Percentiles rank a stretch among this genome's conserved stretches.
Conservation (phyloP, 192 early-diverging fungal species). For the Podila minutissima region DNA sequence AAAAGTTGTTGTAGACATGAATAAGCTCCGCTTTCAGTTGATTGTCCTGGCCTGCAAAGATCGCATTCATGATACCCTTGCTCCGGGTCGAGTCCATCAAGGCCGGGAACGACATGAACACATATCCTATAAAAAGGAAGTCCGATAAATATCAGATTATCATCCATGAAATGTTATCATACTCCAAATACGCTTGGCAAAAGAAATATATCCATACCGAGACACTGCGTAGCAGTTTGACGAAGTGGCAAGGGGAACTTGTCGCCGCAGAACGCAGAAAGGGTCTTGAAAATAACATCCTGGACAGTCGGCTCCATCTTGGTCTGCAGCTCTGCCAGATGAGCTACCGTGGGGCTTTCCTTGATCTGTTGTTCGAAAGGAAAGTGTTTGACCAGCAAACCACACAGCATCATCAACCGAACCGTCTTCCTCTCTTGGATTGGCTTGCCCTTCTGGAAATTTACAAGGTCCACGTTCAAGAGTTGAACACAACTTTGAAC, state of each 20-base stretch:
- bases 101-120: slow-evolving; percentile 77
- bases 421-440: slow-evolving; percentile 58
- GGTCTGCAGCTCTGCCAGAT: slow-evolving; percentile 40
- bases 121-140: slow-evolving; percentile 56
- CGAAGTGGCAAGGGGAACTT: slow-evolving; percentile 53
- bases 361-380: slow-evolving; percentile 67
- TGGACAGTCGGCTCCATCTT: slow-evolving; percentile 17
- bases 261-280: not conserved
- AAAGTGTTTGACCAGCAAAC: slow-evolving; percentile 79
- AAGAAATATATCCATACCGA: slow-evolving; percentile 33
- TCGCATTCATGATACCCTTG: slow-evolving; percentile 71
- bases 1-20: slow-evolving; percentile 17
- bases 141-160: not conserved
- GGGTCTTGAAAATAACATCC: slow-evolving; percentile 17
- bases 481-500: slow-evolving; percentile 29
- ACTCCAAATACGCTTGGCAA: too few species aligned
- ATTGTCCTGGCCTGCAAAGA: slow-evolving; percentile 56
- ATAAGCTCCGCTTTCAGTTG: slow-evolving; percentile 26
- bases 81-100: slow-evolving; percentile 66
- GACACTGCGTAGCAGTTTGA: slow-evolving; percentile 65
- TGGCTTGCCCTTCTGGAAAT: slow-evolving; percentile 60
- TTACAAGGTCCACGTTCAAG: slow-evolving; percentile 51
- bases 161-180: slow-evolving; percentile 6
- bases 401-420: slow-evolving; percentile 77
- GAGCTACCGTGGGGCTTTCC: slow-evolving; percentile 15